Conservation (phyloP, 1,284 basidiomycete species). For the Inonotus hispidus region DNA sequence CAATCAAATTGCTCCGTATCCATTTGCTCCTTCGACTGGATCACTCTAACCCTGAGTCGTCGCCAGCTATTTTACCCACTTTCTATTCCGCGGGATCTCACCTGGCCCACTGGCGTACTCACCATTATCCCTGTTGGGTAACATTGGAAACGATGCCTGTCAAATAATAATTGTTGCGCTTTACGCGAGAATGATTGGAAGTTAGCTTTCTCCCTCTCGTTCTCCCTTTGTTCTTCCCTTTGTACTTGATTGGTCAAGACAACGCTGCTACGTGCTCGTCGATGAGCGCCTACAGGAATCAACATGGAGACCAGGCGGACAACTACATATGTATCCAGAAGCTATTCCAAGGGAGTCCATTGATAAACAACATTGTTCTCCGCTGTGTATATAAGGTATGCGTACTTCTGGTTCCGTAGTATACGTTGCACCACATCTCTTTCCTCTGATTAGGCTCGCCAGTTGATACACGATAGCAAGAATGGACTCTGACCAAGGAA, state of each 20-base stretch:
- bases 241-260: neutral
- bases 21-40: neutral
- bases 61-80: neutral
- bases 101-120: neutral
- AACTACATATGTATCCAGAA: neutral
- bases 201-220: neutral
- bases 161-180: neutral
- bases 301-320: neutral
- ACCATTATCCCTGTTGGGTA: no score
- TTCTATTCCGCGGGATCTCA: neutral
- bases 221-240: neutral
- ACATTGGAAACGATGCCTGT: neutral
- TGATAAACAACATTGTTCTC: neutral
- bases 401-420: neutral
- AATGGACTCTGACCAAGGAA: neutral
- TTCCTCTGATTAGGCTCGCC: neutral
- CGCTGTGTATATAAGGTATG: neutral
- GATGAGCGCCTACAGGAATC: neutral
- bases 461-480: constrained; percentile 12
- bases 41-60: neutral
- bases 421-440: neutral
- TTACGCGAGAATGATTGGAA: neutral
- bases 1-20: neutral
- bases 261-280: neutral
- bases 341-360: no score